Percentiles rank a stretch among this genome's conserved stretches.
These are phyloP conservation scores for Backusella liffmaniae DNA, from an alignment of 192 early-diverging fungal species.

Conservation along the genomic window DNA sequence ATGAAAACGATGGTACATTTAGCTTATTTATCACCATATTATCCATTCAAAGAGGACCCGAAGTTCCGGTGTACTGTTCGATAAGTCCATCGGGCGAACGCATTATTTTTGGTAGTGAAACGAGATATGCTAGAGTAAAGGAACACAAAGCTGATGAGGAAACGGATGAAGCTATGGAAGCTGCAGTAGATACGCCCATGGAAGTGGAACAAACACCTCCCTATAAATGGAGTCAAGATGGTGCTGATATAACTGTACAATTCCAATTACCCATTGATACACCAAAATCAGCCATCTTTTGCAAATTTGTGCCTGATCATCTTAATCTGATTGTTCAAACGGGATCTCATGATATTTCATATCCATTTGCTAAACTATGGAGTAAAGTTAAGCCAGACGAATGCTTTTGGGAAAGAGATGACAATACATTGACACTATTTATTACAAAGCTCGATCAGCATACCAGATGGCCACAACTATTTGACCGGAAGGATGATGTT, in stretches of 20 bases:
- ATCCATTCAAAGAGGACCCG: constrained; percentile 45
- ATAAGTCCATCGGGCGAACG: constrained; percentile 38
- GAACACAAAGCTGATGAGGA: neutral
- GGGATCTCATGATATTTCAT: neutral
- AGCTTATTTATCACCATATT: constrained; percentile 13
- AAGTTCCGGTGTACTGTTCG: constrained; percentile 53
- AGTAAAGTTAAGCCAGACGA: constrained; percentile 54
- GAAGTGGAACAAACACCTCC: constrained; percentile 21
- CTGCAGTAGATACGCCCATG: neutral
- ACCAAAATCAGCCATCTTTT: constrained; percentile 53
- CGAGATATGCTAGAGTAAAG: constrained; percentile 17
- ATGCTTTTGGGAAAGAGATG: constrained; percentile 69
- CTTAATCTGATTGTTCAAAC: constrained; percentile 46
- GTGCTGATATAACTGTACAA: constrained; percentile 62
- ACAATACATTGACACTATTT: constrained; percentile 53
- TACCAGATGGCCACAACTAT: constrained; percentile 67
- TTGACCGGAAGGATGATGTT: constrained; percentile 54
- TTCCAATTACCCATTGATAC: constrained; percentile 55
- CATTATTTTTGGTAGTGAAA: constrained; percentile 46
- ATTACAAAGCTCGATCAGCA: constrained; percentile 60
- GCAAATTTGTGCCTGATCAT: constrained; percentile 49
- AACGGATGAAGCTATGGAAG: neutral
- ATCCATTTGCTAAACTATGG: constrained; percentile 34
- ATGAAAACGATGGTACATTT: neutral
- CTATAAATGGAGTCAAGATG: constrained; percentile 72